Conservation (phyloP, 2,329 filamentous ascomycete genomes). For the Emmonsia crescens region DNA sequence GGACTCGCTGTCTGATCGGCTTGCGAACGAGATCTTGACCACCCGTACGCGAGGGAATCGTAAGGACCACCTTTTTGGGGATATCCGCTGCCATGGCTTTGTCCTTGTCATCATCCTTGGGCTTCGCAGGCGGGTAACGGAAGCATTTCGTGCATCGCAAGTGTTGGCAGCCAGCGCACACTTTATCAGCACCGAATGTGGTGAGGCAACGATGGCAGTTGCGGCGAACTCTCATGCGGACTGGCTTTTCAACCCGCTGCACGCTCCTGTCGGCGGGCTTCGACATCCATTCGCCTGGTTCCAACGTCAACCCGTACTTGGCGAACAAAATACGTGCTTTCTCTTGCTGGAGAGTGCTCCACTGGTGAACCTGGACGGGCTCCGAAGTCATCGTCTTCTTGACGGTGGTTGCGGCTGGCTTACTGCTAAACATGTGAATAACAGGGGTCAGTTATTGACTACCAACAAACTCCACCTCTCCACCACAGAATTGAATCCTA, state of each 20-base stretch:
- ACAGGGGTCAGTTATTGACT: not conserved
- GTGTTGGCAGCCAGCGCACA: conserved; percentile 69
- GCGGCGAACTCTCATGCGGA: conserved; percentile 39
- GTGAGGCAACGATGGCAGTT: conserved; percentile 73
- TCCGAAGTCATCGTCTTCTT: not conserved
- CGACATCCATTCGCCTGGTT: conserved; percentile 33
- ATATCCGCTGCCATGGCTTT: conserved; percentile 14
- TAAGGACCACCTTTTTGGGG: conserved; percentile 33
- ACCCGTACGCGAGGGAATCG: conserved; percentile 53
- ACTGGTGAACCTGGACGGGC: conserved; percentile 20
- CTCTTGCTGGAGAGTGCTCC: conserved; percentile 31
- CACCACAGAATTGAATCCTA: not conserved
- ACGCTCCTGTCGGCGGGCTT: conserved; percentile 21
- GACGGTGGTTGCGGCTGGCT: conserved; percentile 6
- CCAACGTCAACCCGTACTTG: conserved; percentile 37
- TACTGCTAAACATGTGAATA: conserved; percentile 1
- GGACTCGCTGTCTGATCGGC: conserved; percentile 60
- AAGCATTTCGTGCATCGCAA: conserved; percentile 69
- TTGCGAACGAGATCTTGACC: conserved; percentile 63
- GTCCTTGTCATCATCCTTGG: conserved; percentile 42
- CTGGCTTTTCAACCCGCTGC: conserved; percentile 35
- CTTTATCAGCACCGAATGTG: conserved; percentile 60
- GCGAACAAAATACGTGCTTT: conserved; percentile 36
- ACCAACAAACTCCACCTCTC: not conserved
- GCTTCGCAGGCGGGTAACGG: conserved; percentile 58